A percentile compares a stretch with the other conserved stretches of the same genome.
These are phyloP conservation scores for Bromus sterilis DNA, from an alignment of 176 grass and related monocot species.

Conservation along the genomic window DNA sequence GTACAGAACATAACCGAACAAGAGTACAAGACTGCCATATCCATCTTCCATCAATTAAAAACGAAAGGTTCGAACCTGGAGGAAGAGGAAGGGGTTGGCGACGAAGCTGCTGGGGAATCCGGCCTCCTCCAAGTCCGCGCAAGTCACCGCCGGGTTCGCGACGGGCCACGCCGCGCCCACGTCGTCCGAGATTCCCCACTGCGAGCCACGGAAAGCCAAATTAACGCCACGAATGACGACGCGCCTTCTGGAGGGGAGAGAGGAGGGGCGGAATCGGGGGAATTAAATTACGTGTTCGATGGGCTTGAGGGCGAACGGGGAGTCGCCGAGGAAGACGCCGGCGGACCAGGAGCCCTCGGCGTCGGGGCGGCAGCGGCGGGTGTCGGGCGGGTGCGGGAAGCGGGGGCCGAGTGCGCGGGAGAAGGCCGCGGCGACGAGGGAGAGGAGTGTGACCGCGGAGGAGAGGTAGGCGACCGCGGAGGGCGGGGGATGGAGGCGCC, in stretches of 20 bases:
- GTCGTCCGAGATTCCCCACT: conserved; percentile 53
- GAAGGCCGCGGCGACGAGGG: conserved; percentile 42
- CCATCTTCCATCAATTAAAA: too few species aligned
- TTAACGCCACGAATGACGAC: neutral
- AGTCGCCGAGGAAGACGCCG: conserved; percentile 67
- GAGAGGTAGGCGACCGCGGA: conserved; percentile 29
- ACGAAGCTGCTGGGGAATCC: conserved; percentile 79
- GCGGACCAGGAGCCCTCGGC: conserved; percentile 83
- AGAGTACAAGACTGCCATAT: too few species aligned
- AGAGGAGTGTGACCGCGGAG: conserved; percentile 31
- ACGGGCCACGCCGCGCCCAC: conserved; percentile 66
- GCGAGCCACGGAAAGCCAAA: conserved; percentile 1
- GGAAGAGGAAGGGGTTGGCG: conserved; percentile 79
- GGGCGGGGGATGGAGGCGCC: conserved; percentile 8
- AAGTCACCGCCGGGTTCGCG: conserved; percentile 75
- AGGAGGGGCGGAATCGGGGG: neutral
- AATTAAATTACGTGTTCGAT: conserved; percentile 47
- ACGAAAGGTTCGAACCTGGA: conserved; percentile 74
- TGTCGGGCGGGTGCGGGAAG: conserved; percentile 37
- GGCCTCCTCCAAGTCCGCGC: conserved; percentile 40
- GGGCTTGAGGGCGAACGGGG: conserved; percentile 62
- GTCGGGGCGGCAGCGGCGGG: conserved; percentile 50
- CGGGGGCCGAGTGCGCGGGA: conserved; percentile 37
- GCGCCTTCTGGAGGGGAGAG: neutral
- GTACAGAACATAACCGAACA: neutral